These are phyloP conservation scores for Coemansia sp. DNA, from an alignment of 192 early-diverging fungal species.

Conservation along the genomic window DNA sequence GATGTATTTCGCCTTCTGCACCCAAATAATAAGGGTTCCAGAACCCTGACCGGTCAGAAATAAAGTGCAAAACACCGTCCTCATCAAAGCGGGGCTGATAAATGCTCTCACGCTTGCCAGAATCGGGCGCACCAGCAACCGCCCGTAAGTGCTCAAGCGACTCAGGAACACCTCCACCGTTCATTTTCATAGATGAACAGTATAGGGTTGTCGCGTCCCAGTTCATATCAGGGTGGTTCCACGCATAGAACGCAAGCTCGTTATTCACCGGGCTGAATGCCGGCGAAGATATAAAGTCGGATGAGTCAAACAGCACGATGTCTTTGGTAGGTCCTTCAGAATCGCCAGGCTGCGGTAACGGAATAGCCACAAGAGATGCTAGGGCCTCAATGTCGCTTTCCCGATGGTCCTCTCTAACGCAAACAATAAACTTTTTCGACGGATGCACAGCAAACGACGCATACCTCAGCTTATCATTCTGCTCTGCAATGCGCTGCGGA, in stretches of 20 bases:
- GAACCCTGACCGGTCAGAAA: conserved; percentile 67
- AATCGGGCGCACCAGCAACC: conserved; percentile 40
- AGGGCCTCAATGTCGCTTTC: conserved; percentile 48
- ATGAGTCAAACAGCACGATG: conserved; percentile 52
- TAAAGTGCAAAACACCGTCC: conserved; percentile 61
- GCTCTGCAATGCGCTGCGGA: conserved; percentile 45
- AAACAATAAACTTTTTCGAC: conserved; percentile 56
- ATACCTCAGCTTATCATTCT: conserved; percentile 57
- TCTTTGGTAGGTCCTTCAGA: conserved; percentile 14
- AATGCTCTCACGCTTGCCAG: conserved; percentile 25
- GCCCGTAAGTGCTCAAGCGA: background rate
- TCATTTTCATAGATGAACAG: conserved; percentile 33
- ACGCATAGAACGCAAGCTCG: conserved; percentile 63
- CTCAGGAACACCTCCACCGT: background rate
- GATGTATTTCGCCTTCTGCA: conserved; percentile 26
- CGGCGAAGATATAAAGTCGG: conserved; percentile 69
- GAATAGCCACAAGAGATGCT: conserved; percentile 60
- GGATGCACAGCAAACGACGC: conserved; percentile 64
- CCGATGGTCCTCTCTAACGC: conserved; percentile 69
- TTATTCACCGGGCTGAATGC: conserved; percentile 53
- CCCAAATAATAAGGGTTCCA: conserved; percentile 67
- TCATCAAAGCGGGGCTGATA: conserved; percentile 65
- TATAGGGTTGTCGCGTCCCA: conserved; percentile 70
- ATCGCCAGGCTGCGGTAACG: conserved; percentile 19
- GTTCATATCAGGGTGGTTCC: conserved; percentile 77